Evolutionary conservation across 352 stramenopile genomes (phyloP).

Genomic region (Blastocystis sp.): DNA sequence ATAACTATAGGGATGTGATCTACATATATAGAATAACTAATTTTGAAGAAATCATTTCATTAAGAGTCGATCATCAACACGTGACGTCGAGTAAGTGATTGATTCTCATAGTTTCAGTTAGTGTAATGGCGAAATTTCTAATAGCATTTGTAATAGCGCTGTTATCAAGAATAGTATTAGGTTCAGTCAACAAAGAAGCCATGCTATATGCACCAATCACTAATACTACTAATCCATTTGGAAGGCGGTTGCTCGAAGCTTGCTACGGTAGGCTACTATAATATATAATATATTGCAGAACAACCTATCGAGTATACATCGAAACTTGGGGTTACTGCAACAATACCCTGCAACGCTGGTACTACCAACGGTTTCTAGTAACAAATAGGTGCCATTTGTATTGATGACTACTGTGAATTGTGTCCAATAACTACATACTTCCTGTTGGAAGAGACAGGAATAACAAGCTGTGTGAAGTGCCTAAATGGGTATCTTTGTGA

Average conservation of each 20-base stretch:
- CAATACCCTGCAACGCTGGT: background rate
- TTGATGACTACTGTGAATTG: background rate
- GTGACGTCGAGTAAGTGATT: background rate
- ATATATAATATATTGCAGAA: background rate
- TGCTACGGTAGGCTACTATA: no score
- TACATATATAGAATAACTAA: background rate
- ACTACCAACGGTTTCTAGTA: background rate
- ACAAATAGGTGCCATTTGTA: background rate
- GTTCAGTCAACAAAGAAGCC: background rate
- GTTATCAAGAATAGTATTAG: background rate
- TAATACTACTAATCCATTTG: background rate
- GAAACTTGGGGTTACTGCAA: background rate
- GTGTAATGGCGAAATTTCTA: background rate
- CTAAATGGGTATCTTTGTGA: slow-evolving; percentile 15
- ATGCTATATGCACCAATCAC: background rate
- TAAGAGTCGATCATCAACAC: background rate
- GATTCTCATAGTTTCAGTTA: background rate
- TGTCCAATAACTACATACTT: background rate
- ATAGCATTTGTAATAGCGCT: background rate
- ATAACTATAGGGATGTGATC: background rate
- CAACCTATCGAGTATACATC: slow-evolving; percentile 17
- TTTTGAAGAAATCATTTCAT: background rate
- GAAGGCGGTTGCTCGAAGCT: background rate
- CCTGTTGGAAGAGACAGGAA: background rate
- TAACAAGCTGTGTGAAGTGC: background rate